Base-by-base conservation (phyloP, 1,284 basidiomycete genomes). In the Cutaneotrichosporon arboriforme region DNA sequence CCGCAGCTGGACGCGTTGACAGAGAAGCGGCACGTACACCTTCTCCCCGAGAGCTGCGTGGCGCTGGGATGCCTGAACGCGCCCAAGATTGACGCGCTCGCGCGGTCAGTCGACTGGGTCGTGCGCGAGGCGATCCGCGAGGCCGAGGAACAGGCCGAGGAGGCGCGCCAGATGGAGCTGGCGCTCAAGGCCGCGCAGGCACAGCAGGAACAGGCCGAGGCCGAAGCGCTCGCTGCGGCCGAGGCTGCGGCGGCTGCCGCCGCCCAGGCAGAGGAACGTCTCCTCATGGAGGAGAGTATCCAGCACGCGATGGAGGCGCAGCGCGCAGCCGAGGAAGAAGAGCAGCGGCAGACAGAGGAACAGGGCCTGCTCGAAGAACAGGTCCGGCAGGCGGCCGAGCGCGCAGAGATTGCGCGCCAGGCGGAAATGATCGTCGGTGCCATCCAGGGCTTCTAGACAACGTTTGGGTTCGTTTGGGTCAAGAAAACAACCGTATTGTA, bases 1-100 rank as follows among this genome's bases (percentile, higher is more conserved):
- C 21, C 56, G n/a, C 66, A 70, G 54, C 51, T 66, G 8, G 64
- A 70, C 17, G 55, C 66, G 1, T 61, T 76, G 8, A 65, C 67
- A 0, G 26, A 55, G 18, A 69, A 69, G 50, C 70, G 69, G 4
- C 65, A 72, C 40, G 62, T 76, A 44, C 67, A 72, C 49, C 61
- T 76, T 12, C 62, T 74, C 2, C 69, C 70, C 8, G 66, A 70
- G 20, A 67, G 69, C 15, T 72, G 68, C 47, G 65, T 76, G 52
- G 70, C 69, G 10, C 67, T 76, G 9, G 72, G 71, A 1, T 72
- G 66, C 40, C 59, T 76, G 4, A 74, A 74, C 52, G 67, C 66
- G 5, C 40, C 59, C 4, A 71, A 71, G 52, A 72, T 76, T 49
- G 72, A 76, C 33, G 40, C 57, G 9, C 62, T 76, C 8, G 67